These are phyloP conservation scores for Tetracladium setigerum DNA, from an alignment of 495 filamentous ascomycete genomes.

Conservation along the genomic window DNA sequence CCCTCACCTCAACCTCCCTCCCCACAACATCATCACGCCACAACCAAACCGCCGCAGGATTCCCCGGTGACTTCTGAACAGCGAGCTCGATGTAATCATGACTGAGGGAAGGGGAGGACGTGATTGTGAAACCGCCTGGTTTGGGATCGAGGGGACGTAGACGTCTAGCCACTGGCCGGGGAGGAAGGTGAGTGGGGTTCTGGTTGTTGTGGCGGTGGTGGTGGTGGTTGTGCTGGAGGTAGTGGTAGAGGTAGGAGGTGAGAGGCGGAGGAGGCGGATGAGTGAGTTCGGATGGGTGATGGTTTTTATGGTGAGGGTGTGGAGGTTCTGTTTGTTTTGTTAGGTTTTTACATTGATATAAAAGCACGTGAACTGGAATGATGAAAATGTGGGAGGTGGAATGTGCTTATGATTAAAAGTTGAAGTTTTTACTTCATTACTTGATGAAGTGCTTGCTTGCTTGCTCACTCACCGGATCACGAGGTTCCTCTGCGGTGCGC, in stretches of 20 bases:
- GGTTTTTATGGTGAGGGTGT: constrained; percentile 28
- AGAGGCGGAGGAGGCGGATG: constrained; percentile 29
- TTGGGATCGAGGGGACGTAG: constrained; percentile 54
- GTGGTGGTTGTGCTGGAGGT: constrained; percentile 18
- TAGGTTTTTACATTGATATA: neutral
- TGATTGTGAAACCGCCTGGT: constrained; percentile 82
- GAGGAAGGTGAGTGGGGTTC: too few species aligned
- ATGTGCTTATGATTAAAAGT: constrained; percentile 33
- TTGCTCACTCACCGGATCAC: constrained; percentile 38
- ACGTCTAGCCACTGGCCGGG: constrained; percentile 93
- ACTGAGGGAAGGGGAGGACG: constrained; percentile 54
- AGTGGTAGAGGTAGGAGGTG: constrained; percentile 16
- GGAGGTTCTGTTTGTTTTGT: neutral
- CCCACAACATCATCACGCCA: constrained; percentile 57
- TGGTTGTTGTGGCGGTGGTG: constrained; percentile 28
- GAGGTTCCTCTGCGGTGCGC: constrained; percentile 65
- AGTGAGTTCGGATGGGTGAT: constrained; percentile 20
- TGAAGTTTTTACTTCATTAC: constrained; percentile 41
- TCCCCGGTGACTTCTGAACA: constrained; percentile 55
- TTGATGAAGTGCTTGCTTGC: constrained; percentile 34
- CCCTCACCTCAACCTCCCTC: constrained; percentile 52
- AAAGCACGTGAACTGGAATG: neutral
- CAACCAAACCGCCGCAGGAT: constrained; percentile 69
- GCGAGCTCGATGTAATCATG: constrained; percentile 61
- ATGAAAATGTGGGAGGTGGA: neutral